Base-by-base conservation (phyloP, 2,329 filamentous ascomycete species). In the Neocucurbitaria cava region DNA sequence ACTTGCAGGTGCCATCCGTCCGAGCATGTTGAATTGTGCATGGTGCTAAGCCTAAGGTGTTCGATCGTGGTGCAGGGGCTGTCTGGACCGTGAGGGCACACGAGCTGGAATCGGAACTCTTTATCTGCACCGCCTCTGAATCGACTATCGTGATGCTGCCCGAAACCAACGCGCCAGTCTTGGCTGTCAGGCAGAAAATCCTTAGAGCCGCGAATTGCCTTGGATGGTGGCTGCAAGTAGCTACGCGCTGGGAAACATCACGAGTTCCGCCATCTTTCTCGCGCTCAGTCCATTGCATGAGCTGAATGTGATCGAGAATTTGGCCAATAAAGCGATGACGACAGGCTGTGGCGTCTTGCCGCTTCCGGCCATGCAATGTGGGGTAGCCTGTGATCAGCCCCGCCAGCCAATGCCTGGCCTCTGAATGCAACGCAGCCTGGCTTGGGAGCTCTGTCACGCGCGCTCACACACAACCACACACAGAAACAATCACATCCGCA, bases 81-180 rank as follows among this genome's bases (percentile, higher is more conserved):
- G 52, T 48, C 52, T 51, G 58, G 58, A 59, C 54, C 31, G 49
- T 53, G 56, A 46, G 43, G n/a, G 39, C 48, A 39, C 53, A 68
- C 69, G 69, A 68, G 56, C 62, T 66, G 58, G 59, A 65, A 69
- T 62, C 68, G 69, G 69, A 69, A 66, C 61, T 51, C 42, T 43
- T 48, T 43, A 39, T 57, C 44, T 61, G 66, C 66, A 69, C 66
- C 56, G 66, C 64, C 64, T 65, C 56, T 17, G 49, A n/a, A 63
- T 31, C 53, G 54, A 53, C 48, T 56, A 56, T 64, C 56, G 57
- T 60, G 56, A 50, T 40, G 45, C 41, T 31, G 50, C 39, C 31
- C 28, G 30, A 41, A 36, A 26, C 30, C 35, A 38, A 36, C 43
- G 24, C 23, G 11, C 24, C 33, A 13, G 7, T 21, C 38, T 40